A percentile compares a stretch with the other conserved stretches of the same genome.
These are phyloP conservation scores for Parasitella parasitica DNA, from an alignment of 371 early-diverging fungal genomes.

Conservation along the genomic window DNA sequence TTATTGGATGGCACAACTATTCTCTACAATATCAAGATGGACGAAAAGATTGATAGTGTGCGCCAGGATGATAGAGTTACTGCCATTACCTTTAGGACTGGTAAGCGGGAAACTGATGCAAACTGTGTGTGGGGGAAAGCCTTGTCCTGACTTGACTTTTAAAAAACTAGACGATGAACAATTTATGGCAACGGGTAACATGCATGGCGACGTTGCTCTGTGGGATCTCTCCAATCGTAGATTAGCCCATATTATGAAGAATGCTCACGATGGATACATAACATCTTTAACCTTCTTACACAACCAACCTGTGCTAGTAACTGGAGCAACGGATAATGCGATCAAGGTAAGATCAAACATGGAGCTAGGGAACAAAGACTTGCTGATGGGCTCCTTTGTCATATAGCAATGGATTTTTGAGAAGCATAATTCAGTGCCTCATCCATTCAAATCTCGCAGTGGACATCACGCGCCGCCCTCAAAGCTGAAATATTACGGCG, in stretches of 20 bases:
- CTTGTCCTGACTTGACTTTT: no score
- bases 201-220: constrained; percentile 84
- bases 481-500: constrained; percentile 72
- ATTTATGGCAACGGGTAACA: constrained; percentile 87
- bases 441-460: constrained; percentile 75
- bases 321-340: constrained; percentile 89
- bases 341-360: constrained; percentile 61
- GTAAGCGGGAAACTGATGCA: no score
- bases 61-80: constrained; percentile 88
- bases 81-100: constrained; percentile 86
- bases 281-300: constrained; percentile 75
- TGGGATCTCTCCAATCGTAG: constrained; percentile 89
- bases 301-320: constrained; percentile 84
- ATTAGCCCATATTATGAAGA: constrained; percentile 74
- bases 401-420: constrained; percentile 93
- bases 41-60: constrained; percentile 72
- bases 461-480: constrained; percentile 91
- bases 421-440: constrained; percentile 73
- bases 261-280: constrained; percentile 80
- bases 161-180: constrained; percentile 78
- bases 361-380: not conserved
- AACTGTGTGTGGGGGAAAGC: no score
- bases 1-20: constrained; percentile 82
- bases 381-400: no score
- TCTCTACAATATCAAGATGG: constrained; percentile 81